Evolutionary conservation across 208 protist genomes (phyloP), one percentile per base, ranked within the genome.

Genomic region (Histomonas meleagridis): DNA sequence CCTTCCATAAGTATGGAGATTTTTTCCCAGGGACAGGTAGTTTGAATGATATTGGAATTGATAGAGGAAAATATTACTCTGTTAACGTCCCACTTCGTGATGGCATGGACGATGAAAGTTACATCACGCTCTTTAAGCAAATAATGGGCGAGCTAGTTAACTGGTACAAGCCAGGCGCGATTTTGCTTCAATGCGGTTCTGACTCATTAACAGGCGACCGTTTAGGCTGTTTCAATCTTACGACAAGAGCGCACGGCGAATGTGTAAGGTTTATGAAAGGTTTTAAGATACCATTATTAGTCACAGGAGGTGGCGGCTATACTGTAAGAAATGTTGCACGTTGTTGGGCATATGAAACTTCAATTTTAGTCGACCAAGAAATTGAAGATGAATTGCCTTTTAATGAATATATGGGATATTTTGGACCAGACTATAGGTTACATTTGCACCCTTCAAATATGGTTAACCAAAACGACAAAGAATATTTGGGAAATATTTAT

Each of bases 221-320:
- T 38, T 94, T 97, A 18, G 96, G 96, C 14, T 94, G 93, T 91
- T 97, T 97, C 93, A 97, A 97, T 92, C 90, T 97, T 2, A 95
- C 95, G n/a, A 90, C 92, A 40, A 46, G 32, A 90, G 94, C 94
- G 0, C 94, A 95, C 62, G 94, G 94, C 49, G 93, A 93, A 4
- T 95, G 93, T 53, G 90, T 95, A 0, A 32, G 69, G 55, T 93
- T 62, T 92, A 32, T 99, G 9, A 96, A 98, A 69, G 93, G 60
- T 5, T 97, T 98, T 23, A 93, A 94, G 35, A 70, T 98, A 23
- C 98, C 98, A 12, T 95, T 97, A 3, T 94, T 99, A 3, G 93
- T 99, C 4, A 94, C 99, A 0, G 98, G 98, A 10, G 98, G 98
- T 78, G 98, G 98, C 91, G 98, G 98, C 10, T 99, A 99, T 93